Base-by-base conservation (phyloP, 192 early-diverging fungal genomes). In the Ambispora gerdemannii region DNA sequence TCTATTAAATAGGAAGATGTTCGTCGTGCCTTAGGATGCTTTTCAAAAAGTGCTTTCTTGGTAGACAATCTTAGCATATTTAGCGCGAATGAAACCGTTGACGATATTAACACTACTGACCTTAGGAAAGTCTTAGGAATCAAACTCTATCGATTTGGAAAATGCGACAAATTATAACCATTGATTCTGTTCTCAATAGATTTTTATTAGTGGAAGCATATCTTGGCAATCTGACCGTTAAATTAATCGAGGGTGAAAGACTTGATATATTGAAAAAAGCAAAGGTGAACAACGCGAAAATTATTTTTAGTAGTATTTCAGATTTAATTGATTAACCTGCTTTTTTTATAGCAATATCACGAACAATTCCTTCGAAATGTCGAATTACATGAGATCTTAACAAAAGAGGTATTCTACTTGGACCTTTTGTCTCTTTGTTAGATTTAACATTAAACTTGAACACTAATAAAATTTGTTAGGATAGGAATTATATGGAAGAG, bases 31-130 rank as follows among this genome's bases (percentile, higher is more conserved):
- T 75, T 89, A 24, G 62, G 19, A 7, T 67, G 74, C 27, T 78
- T 91, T 22, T 65, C 71, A 13, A 73, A 70, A 24, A 86, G 87
- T 31, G 72, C 55, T 3, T 53, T 59, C 17, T 76, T 88, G 65
- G 80, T 91, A 25, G 75, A 76, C 27, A 74, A 82, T 20, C 84
- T 94, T 4, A 81, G 80, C 28, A 72, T 96, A 33, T 96, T 97
- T 72, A 93, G 91, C 73, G 80, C 75, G 22, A 96, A 98, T 77
- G 96, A 98, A 71, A 84, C 85, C 19, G 66, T 92, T 52, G 93
- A 98, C 4, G 96, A 98, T 76, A 88, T 96, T 32, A 88, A 87
- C 47, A 90, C 93, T 6, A 78, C 80, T 22, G 92, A 95, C 75
- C 81, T 98, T 24, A 79, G 83, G 83, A 84, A 78, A 31, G 52